A percentile compares a stretch with the other conserved stretches of the same genome.
Evolutionary conservation across 2,329 filamentous ascomycete genomes (phyloP).

Genomic region (Pochonia chlamydosporia): DNA sequence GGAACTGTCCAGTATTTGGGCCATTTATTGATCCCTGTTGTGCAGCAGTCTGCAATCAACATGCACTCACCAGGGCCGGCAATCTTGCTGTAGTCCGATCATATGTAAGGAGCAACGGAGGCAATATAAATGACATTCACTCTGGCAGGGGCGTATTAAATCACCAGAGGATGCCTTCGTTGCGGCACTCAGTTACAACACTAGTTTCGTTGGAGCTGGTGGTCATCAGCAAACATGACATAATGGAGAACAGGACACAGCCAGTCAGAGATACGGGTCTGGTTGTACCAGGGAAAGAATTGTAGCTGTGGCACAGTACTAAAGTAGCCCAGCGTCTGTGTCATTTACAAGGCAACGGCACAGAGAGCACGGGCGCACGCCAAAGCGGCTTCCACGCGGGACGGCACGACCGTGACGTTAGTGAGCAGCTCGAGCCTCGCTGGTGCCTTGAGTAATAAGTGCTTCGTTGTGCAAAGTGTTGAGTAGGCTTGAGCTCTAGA

Average conservation of each 20-base stretch:
- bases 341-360: neutral
- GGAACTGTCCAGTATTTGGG: neutral
- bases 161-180: too few species aligned
- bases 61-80: slow-evolving; percentile 1
- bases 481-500: too few species aligned
- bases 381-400: neutral
- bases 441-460: neutral
- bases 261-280: too few species aligned
- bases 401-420: slow-evolving; percentile 2
- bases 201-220: too few species aligned
- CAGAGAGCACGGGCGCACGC: neutral
- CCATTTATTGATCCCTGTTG: neutral
- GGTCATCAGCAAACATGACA: too few species aligned
- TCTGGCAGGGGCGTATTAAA: too few species aligned
- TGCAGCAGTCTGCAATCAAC: slow-evolving; percentile 1
- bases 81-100: slow-evolving; percentile 1
- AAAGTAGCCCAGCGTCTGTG: neutral
- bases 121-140: neutral
- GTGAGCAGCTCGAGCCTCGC: neutral
- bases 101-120: neutral
- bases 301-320: too few species aligned
- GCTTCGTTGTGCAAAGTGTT: too few species aligned
- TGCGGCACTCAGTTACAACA: too few species aligned
- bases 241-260: too few species aligned
- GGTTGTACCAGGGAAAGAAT: too few species aligned